Percentiles rank a stretch among this genome's conserved stretches.
These are phyloP conservation scores for Xerocomus potaroensis DNA, from an alignment of 768 basidiomycete genomes.

Conservation along the genomic window DNA sequence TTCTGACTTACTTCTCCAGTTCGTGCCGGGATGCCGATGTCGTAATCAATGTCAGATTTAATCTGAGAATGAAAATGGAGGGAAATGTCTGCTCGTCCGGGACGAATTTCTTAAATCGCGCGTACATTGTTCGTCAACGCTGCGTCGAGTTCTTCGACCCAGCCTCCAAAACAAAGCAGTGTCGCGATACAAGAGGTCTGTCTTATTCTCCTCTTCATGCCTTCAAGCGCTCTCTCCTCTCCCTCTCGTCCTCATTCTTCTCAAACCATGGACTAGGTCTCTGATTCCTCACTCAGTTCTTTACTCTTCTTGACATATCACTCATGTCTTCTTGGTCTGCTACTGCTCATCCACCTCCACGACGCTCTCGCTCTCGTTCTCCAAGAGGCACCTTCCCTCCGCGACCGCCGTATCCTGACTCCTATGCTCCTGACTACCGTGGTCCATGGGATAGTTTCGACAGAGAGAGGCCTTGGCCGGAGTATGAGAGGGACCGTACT, in stretches of 20 bases:
- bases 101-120: constrained; percentile 49
- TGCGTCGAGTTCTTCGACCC: constrained; percentile 31
- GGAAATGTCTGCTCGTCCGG: constrained; percentile 15
- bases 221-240: constrained; percentile 63
- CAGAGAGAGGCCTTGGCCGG: constrained; percentile 61
- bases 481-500: constrained; percentile 65
- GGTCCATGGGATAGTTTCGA: constrained; percentile 70
- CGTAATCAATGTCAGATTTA: constrained; percentile 15
- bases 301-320: constrained; percentile 29
- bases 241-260: constrained; percentile 36
- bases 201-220: constrained; percentile 74
- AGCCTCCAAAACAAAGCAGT: constrained; percentile 36
- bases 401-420: constrained; percentile 54
- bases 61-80: constrained; percentile 20
- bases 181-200: constrained; percentile 79
- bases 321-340: constrained; percentile 78
- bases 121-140: constrained; percentile 46
- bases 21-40: constrained; percentile 16
- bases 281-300: constrained; percentile 45
- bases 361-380: constrained; percentile 82
- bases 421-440: constrained; percentile 56
- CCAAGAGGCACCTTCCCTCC: constrained; percentile 51
- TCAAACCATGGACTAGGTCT: constrained; percentile 42
- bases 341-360: constrained; percentile 64
- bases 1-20: constrained; percentile 42